phyloP scores from a whole-genome alignment of 208 protist genomes.

The Crithidia acanthocephali region DNA sequence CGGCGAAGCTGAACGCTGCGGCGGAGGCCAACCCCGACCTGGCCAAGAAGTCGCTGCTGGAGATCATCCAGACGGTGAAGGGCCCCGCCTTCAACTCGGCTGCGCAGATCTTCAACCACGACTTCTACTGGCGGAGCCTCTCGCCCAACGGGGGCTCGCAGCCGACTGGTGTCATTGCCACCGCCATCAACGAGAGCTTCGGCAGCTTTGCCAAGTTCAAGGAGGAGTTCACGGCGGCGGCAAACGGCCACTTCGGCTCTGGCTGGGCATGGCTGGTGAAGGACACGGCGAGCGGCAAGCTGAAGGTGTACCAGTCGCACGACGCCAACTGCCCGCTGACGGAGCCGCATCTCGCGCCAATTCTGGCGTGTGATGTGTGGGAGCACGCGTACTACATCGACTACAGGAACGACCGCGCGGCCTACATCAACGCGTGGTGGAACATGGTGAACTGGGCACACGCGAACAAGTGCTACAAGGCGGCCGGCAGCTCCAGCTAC shows the following conservation, averaged over 20 bases:
- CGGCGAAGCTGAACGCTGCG: constrained; percentile 89
- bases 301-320: constrained; percentile 85
- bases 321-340: constrained; percentile 84
- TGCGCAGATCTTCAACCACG: constrained; percentile 95
- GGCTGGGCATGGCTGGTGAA: constrained; percentile 96
- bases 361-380: constrained; percentile 95
- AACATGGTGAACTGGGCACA: constrained; percentile 96
- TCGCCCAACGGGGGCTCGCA: constrained; percentile 64
- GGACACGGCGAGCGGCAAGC: constrained; percentile 77
- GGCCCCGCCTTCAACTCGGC: constrained; percentile 92
- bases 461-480: constrained; percentile 62
- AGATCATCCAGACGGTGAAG: constrained; percentile 85
- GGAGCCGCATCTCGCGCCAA: constrained; percentile 65
- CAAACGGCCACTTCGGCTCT: constrained; percentile 92
- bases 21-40: constrained; percentile 65
- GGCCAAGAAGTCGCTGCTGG: constrained; percentile 72
- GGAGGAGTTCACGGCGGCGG: constrained; percentile 89
- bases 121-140: constrained; percentile 94
- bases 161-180: constrained; percentile 62
- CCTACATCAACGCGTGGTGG: constrained; percentile 94
- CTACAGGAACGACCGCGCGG: constrained; percentile 92
- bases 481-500: not conserved
- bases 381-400: constrained; percentile 97
- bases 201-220: constrained; percentile 93
- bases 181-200: constrained; percentile 83